These are phyloP conservation scores for Hebeloma cylindrosporum DNA, from an alignment of 768 basidiomycete species.

Conservation along the genomic window DNA sequence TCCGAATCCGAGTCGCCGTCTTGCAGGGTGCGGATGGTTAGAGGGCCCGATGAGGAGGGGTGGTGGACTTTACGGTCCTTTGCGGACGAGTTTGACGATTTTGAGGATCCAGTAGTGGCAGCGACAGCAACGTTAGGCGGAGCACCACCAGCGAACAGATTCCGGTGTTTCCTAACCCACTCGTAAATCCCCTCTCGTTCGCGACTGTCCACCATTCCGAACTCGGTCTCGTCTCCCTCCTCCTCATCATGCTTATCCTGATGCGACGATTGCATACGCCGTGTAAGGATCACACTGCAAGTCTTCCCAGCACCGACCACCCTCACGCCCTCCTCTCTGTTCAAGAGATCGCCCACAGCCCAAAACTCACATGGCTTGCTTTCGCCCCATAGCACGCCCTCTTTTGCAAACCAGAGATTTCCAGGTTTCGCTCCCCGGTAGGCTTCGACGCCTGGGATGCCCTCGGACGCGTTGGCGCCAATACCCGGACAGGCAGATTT, in stretches of 20 bases:
- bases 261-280: too few species aligned
- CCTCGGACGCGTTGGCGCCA: constrained; percentile 37
- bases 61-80: constrained; percentile 17
- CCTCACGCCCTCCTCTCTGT: constrained; percentile 48
- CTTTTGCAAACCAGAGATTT: constrained; percentile 67
- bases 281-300: constrained; percentile 58
- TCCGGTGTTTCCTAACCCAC: constrained; percentile 62
- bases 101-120: too few species aligned
- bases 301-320: constrained; percentile 66
- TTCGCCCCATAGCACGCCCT: constrained; percentile 73
- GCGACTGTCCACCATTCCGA: constrained; percentile 69
- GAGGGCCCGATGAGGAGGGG: constrained; percentile 26
- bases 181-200: constrained; percentile 64
- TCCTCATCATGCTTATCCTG: too few species aligned
- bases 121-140: too few species aligned
- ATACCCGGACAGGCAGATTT: constrained; percentile 49
- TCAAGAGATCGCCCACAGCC: constrained; percentile 57
- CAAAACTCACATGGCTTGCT: constrained; percentile 79
- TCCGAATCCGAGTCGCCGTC: constrained; percentile 49
- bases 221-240: constrained; percentile 59
- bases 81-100: too few species aligned
- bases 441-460: constrained; percentile 65
- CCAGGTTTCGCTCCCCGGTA: constrained; percentile 72
- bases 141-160: too few species aligned
- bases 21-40: constrained; percentile 31